phyloP scores from a whole-genome alignment of 2,329 filamentous ascomycete species.

The Pyricularia grisea region DNA sequence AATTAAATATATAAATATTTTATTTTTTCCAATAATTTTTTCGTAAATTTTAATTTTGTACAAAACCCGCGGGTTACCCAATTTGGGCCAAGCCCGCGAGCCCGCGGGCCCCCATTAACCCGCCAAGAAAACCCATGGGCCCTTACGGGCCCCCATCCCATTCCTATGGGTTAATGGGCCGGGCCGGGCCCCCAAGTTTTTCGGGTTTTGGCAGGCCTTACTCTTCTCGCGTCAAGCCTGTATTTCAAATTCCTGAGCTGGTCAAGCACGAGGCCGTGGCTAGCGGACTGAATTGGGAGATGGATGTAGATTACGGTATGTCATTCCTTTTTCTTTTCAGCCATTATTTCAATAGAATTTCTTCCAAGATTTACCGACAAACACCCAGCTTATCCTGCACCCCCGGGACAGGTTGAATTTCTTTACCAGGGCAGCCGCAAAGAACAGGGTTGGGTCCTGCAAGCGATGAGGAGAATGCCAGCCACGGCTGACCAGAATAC shows the following conservation, averaged over 20 bases:
- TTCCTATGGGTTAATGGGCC: too few species aligned
- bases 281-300: not conserved
- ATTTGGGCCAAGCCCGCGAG: too few species aligned
- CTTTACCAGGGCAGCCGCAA: conserved; percentile 15
- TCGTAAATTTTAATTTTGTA: too few species aligned
- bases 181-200: too few species aligned
- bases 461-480: conserved; percentile 14
- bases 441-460: conserved; percentile 16
- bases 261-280: conserved; percentile 2
- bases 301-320: conserved; percentile 10
- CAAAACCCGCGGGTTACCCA: too few species aligned
- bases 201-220: too few species aligned
- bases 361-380: too few species aligned
- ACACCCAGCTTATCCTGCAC: conserved; percentile 16
- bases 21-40: too few species aligned
- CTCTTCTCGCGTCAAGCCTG: not conserved
- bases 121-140: too few species aligned
- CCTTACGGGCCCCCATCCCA: too few species aligned
- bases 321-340: conserved; percentile 1
- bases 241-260: conserved; percentile 1
- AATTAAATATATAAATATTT: too few species aligned
- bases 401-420: conserved; percentile 20
- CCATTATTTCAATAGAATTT: not conserved
- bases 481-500: conserved; percentile 8
- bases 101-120: too few species aligned